Conservation (phyloP, 139 green algal genomes). For the Closterium sp. region DNA sequence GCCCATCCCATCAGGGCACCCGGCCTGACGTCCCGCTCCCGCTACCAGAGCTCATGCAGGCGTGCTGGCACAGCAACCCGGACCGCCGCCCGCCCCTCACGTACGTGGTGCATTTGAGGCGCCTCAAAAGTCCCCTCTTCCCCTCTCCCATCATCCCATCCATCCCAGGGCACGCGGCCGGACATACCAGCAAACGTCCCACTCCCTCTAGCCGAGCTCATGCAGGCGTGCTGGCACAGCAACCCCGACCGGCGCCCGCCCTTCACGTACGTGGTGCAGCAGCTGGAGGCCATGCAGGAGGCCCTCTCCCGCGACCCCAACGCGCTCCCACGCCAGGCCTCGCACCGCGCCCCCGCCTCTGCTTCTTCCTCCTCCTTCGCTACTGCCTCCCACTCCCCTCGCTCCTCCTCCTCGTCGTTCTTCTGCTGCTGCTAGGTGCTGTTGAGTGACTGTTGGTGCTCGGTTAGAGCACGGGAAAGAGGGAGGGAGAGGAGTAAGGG, state of each 20-base stretch:
- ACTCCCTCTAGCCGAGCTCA: constrained; percentile 3
- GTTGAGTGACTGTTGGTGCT: no score
- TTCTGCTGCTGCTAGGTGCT: not conserved
- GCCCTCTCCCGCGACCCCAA: not conserved
- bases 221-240: constrained; percentile 36
- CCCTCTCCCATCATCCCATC: not conserved
- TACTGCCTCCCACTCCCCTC: not conserved
- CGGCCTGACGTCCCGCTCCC: constrained; percentile 19
- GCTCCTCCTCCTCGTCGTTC: not conserved
- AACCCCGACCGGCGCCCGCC: constrained; percentile 22
- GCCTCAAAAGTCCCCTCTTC: not conserved
- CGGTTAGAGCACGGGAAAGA: no score
- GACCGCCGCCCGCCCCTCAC: constrained; percentile 11
- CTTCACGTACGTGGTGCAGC: constrained; percentile 23
- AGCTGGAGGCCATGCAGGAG: constrained; percentile 15
- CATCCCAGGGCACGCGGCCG: constrained; percentile 15
- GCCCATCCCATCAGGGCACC: not conserved
- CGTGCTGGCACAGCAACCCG: constrained; percentile 39
- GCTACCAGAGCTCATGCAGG: constrained; percentile 22
- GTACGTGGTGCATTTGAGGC: constrained; percentile 15
- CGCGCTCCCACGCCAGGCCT: not conserved
- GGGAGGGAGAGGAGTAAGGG: no score
- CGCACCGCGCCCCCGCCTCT: not conserved
- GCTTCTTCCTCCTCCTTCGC: not conserved
- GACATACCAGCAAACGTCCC: constrained; percentile 29